Base-by-base conservation (phyloP, 208 protist genomes). In the Hexamita inflata region DNA sequence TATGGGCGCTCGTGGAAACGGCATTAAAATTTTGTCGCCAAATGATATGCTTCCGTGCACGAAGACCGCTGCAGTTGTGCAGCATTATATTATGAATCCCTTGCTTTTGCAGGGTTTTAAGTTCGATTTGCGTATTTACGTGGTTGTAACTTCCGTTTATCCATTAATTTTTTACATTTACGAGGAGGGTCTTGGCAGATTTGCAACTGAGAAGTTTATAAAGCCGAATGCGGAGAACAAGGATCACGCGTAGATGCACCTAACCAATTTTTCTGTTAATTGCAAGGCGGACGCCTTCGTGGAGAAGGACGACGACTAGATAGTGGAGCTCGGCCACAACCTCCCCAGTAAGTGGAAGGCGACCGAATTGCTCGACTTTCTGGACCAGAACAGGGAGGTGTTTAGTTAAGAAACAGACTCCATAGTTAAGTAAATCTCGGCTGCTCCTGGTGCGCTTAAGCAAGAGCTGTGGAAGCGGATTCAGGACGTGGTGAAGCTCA, bases 101-200 rank as follows among this genome's bases (percentile, higher is more conserved):
- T 34, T 81, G 9, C 41, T 79, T 35, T 38, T 81, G 0, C 28
- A 59, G 28, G 78, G 78, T 26, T 78, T 28, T 59, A 81, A 81
- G 41, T 81, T 81, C 29, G 78, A 81, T 42, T 59, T 81, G 30
- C 78, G 78, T 19, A 24, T 79, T 57, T 81, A 81, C 65, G 66
- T 79, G n/a, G 40, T 73, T 38, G 38, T 81, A 38, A 62, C 39
- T n/a, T 77, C 62, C 11, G n/a, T 65, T 35, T 15, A 74, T 42
- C 78, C 78, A 35, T 75, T 81, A 39, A 62, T 75, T 28, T 19
- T 80, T 58, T 79, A 61, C 74, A 29, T 81, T 39, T 59, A 30
- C 49, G 39, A 67, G 34, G 49, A 78, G 1, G 78, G 78, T 42
- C 58, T 81, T 4, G 78, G 59, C 28, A 39, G 78, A 24, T 80